Base-by-base conservation (phyloP, 2,329 filamentous ascomycete species). In the Trichoderma atroviride region DNA sequence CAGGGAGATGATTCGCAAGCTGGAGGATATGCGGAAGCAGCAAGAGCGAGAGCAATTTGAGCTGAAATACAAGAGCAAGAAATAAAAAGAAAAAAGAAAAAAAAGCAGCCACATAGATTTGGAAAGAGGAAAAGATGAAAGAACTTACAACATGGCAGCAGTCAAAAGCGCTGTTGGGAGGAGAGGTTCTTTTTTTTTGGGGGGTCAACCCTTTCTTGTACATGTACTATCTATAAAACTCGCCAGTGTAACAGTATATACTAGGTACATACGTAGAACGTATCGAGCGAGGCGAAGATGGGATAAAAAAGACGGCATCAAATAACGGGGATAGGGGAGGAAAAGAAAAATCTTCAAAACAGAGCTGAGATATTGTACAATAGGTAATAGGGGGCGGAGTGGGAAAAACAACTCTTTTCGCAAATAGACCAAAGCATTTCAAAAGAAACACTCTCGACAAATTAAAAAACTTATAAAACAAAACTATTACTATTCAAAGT, bases 11-110 rank as follows among this genome's bases (percentile, higher is more conserved):
- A 70, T 81, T 16, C 75, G 74, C 52, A 77, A 79, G 75, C 71
- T 80, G 10, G 81, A 82, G 73, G 71, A 76, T 14, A 77, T 76
- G 74, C 75, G 79, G 27, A 74, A 74, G 62, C 73, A 80, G 72
- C 76, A 81, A 70, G 77, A 80, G 72, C 75, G 79, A 3, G 76
- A 79, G 19, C 78, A 80, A 71, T 81, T 80, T 68, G 78, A 82
- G 53, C 80, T 77, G 70, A 82, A 83, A 75, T 83, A 81, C 76
- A 79, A 80, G 77, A 70, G 71, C 57, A 73, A 74, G 66, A 69
- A 66, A 68, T 77, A 70, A 31, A 31, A 1, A 35, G 69, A 66
- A 68, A 76, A 70, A 31, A 31, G 5, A 35, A 14, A 35, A 14
- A 4, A 5, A 13, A 68, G 52, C 55, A 16, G 52, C 53, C 16